These are phyloP conservation scores for Coemansia javaensis DNA, from an alignment of 192 early-diverging fungal genomes.

Conservation along the genomic window DNA sequence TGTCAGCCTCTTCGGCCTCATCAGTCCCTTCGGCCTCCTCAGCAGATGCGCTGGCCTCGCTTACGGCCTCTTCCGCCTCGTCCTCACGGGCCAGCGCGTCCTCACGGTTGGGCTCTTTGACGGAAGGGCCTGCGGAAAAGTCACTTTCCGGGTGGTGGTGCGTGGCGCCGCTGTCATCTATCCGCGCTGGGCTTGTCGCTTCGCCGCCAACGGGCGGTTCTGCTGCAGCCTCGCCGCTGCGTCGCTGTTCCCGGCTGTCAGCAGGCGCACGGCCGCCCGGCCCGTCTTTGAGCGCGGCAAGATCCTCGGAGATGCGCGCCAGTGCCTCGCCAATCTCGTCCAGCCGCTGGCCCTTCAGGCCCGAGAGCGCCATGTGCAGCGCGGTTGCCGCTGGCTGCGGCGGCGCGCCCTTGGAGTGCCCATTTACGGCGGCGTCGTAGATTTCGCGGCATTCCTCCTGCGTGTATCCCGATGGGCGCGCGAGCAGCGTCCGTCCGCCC, in stretches of 20 bases:
- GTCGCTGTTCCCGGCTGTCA: not conserved
- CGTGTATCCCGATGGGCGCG: conserved; percentile 5
- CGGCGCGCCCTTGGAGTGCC: not conserved
- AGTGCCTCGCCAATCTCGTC: conserved; percentile 26
- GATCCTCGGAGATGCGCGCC: conserved; percentile 6
- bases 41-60: no score
- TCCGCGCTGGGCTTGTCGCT: no score
- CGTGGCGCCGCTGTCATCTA: no score
- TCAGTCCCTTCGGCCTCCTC: no score
- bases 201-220: no score
- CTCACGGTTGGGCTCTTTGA: no score
- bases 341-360: conserved; percentile 18
- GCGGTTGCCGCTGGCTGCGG: not conserved
- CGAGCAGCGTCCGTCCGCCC: not conserved
- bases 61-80: no score
- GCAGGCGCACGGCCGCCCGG: not conserved
- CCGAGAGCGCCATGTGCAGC: conserved; percentile 9
- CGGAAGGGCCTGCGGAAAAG: no score
- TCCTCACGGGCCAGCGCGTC: no score
- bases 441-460: conserved; percentile 21
- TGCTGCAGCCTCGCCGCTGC: not conserved
- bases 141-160: no score
- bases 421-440: conserved; percentile 12
- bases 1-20: no score
- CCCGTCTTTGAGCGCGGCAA: not conserved